Conservation (phyloP, 805 yeast genomes). For the Pichia scutulata region DNA sequence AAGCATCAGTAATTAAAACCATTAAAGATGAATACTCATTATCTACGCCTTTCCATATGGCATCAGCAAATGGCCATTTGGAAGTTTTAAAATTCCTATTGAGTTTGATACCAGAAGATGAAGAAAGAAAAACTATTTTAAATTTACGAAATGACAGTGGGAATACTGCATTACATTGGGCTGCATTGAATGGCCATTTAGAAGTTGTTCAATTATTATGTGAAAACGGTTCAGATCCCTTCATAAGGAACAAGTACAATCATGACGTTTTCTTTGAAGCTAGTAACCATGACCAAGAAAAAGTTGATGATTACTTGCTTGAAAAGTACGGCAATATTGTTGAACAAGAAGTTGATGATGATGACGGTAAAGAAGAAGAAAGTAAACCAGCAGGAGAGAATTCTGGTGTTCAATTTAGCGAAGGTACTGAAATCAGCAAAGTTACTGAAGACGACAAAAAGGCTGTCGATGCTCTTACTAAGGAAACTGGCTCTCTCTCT, state of each 20-base stretch:
- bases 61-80: conserved; percentile 87
- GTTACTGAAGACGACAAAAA: conserved; percentile 39
- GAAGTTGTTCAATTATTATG: conserved; percentile 62
- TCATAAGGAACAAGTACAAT: conserved; percentile 60
- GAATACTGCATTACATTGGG: conserved; percentile 96
- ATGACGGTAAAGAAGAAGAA: conserved; percentile 28
- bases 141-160: conserved; percentile 67
- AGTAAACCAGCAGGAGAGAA: conserved; percentile 23
- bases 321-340: conserved; percentile 59
- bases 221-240: conserved; percentile 78
- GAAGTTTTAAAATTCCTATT: conserved; percentile 59
- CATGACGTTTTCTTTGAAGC: conserved; percentile 90
- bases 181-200: conserved; percentile 79
- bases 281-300: conserved; percentile 66
- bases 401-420: conserved; percentile 29
- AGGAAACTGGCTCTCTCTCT: conserved; percentile 24
- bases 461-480: conserved; percentile 30
- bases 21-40: conserved; percentile 58
- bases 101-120: conserved; percentile 36
- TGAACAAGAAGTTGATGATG: conserved; percentile 38
- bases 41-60: conserved; percentile 87
- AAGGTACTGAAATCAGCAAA: conserved; percentile 45
- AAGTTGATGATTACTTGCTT: conserved; percentile 71
- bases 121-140: conserved; percentile 38
- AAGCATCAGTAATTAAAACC: conserved; percentile 33